Conservation (phyloP, 805 yeast genomes). For the Millerago galiae region DNA sequence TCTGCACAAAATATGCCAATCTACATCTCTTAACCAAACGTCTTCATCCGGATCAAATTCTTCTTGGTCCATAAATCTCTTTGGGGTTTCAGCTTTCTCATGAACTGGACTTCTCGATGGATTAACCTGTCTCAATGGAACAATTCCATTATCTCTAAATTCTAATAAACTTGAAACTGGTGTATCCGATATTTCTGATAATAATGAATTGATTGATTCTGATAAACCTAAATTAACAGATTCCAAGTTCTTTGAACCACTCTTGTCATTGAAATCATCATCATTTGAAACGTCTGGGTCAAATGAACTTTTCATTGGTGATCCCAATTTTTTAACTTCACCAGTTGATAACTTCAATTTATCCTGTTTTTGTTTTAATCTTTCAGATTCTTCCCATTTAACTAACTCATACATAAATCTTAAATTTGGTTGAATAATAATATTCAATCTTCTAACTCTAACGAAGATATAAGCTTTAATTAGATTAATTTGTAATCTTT, state of each 20-base stretch:
- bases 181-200: slow-evolving; percentile 7
- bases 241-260: neutral
- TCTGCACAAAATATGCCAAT: slow-evolving; percentile 83
- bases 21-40: slow-evolving; percentile 53
- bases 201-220: slow-evolving; percentile 8
- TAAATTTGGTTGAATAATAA: slow-evolving; percentile 90
- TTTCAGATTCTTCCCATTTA: slow-evolving; percentile 47
- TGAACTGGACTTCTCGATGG: slow-evolving; percentile 5
- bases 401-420: slow-evolving; percentile 87
- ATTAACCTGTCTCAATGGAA: slow-evolving; percentile 9
- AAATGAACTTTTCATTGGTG: slow-evolving; percentile 4
- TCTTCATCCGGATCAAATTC: slow-evolving; percentile 9
- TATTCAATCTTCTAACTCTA: slow-evolving; percentile 83
- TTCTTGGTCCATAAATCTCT: slow-evolving; percentile 7
- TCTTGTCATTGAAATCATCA: slow-evolving; percentile 1
- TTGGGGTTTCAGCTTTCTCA: neutral
- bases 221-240: slow-evolving; percentile 3
- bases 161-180: slow-evolving; percentile 4
- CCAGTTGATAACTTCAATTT: neutral
- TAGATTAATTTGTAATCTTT: slow-evolving; percentile 55
- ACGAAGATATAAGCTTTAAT: slow-evolving; percentile 82
- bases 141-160: neutral
- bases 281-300: slow-evolving; percentile 2
- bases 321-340: neutral
- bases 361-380: slow-evolving; percentile 7